phyloP scores from a whole-genome alignment of 805 yeast species.

The Saturnispora halmiae region DNA sequence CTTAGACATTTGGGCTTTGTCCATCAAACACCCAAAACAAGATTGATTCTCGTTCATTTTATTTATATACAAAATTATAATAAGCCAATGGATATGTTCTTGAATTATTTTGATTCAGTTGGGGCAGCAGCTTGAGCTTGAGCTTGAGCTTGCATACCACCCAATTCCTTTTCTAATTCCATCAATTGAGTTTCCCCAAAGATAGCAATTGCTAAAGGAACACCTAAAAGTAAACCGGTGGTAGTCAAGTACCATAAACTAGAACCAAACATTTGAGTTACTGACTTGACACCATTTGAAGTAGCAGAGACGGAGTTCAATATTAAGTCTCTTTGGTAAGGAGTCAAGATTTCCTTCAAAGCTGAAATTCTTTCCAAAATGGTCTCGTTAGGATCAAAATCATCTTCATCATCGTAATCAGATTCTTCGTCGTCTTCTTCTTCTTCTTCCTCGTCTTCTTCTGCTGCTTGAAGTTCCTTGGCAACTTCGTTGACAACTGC shows the following conservation, averaged over 20 bases:
- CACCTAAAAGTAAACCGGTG: constrained; percentile 77
- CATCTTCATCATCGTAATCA: constrained; percentile 59
- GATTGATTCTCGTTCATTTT: constrained; percentile 3
- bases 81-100: too few relatives aligned
- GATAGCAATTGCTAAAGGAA: constrained; percentile 83
- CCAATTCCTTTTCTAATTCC: constrained; percentile 87
- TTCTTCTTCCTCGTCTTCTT: constrained; percentile 27
- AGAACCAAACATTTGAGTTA: constrained; percentile 57
- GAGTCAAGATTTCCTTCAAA: constrained; percentile 84
- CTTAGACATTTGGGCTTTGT: constrained; percentile 77
- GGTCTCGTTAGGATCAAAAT: constrained; percentile 79
- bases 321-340: constrained; percentile 60
- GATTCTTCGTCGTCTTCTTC: constrained; percentile 22
- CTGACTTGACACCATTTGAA: constrained; percentile 35
- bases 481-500: constrained; percentile 30
- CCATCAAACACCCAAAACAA: constrained; percentile 69
- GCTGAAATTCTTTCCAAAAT: constrained; percentile 82
- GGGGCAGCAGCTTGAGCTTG: constrained; percentile 12
- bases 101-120: constrained; percentile 11
- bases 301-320: constrained; percentile 21
- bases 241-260: constrained; percentile 82
- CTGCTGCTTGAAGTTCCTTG: constrained; percentile 23
- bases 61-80: background rate
- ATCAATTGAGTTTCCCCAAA: constrained; percentile 87
- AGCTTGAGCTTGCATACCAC: constrained; percentile 13